Conservation (phyloP, 768 basidiomycete genomes). For the Leccinum pellstonianum region DNA sequence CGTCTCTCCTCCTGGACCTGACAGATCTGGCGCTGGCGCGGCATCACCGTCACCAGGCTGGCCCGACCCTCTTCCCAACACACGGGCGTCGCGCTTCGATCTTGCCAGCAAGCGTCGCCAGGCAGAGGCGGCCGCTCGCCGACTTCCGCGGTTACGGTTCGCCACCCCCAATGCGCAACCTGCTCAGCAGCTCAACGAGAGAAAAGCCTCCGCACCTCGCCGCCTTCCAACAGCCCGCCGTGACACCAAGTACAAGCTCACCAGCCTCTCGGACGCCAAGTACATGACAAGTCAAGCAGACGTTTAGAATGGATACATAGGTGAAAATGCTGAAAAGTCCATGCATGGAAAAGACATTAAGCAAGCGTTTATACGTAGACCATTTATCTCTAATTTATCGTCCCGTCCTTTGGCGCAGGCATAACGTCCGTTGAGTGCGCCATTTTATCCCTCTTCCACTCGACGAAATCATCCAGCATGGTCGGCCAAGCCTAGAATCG, state of each 20-base stretch:
- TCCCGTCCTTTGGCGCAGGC: constrained; percentile 3
- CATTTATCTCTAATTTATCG: constrained; percentile 11
- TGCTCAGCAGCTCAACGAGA: constrained; percentile 2
- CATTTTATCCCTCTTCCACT: constrained; percentile 50
- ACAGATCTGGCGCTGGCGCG: not conserved
- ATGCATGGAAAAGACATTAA: constrained; percentile 14
- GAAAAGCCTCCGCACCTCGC: constrained; percentile 3
- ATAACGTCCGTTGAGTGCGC: constrained; percentile 2
- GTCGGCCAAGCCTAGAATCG: constrained; percentile 76
- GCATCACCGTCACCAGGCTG: not conserved
- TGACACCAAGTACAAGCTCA: not conserved
- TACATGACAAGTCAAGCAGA: not conserved
- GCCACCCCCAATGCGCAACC: constrained; percentile 10
- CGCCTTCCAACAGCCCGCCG: not conserved
- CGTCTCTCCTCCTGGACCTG: not conserved
- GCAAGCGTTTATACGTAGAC: constrained; percentile 12
- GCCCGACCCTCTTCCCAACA: constrained; percentile 1
- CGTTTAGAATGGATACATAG: not conserved
- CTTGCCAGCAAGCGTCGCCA: constrained; percentile 17
- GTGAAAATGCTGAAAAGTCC: constrained; percentile 10
- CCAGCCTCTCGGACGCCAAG: not conserved
- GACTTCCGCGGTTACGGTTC: constrained; percentile 24
- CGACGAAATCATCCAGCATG: constrained; percentile 74
- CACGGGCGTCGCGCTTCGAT: constrained; percentile 24
- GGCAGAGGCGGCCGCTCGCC: constrained; percentile 10